Evolutionary conservation across 2,329 filamentous ascomycete genomes (phyloP).

Genomic region (Aspergillus unguis): DNA sequence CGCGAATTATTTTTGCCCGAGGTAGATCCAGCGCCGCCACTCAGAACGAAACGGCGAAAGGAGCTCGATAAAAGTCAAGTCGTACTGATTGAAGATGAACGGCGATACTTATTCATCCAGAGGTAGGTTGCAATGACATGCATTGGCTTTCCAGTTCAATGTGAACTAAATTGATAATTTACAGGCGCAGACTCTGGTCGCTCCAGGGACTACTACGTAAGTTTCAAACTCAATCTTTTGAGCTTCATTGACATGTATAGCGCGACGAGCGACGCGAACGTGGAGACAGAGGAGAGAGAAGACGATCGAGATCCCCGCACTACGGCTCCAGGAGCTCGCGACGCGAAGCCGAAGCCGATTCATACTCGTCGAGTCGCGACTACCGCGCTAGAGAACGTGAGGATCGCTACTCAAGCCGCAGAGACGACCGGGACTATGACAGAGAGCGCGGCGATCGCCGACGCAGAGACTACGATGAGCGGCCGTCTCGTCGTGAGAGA

Average conservation of each 20-base stretch:
- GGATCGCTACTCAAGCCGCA: slow-evolving; percentile 76
- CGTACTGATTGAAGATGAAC: slow-evolving; percentile 63
- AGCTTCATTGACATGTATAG: slow-evolving; percentile 18
- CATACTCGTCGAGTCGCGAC: slow-evolving; percentile 88
- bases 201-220: slow-evolving; percentile 54
- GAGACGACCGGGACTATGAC: slow-evolving; percentile 73
- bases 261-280: slow-evolving; percentile 50
- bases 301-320: slow-evolving; percentile 84
- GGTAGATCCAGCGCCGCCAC: not conserved
- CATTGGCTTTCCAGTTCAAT: slow-evolving; percentile 13
- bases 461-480: slow-evolving; percentile 63
- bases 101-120: slow-evolving; percentile 76
- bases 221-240: slow-evolving; percentile 20
- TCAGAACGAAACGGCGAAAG: not conserved
- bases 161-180: slow-evolving; percentile 27
- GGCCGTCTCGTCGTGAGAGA: slow-evolving; percentile 47
- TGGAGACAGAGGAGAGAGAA: slow-evolving; percentile 56
- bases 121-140: slow-evolving; percentile 52
- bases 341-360: slow-evolving; percentile 73
- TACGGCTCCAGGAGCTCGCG: slow-evolving; percentile 64
- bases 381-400: slow-evolving; percentile 92
- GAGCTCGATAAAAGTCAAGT: slow-evolving; percentile 15
- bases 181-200: slow-evolving; percentile 48
- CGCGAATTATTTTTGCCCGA: too few species aligned
- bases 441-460: slow-evolving; percentile 57